Base-by-base conservation (phyloP, 441 rosid species). In the Erysimum pusillum region DNA sequence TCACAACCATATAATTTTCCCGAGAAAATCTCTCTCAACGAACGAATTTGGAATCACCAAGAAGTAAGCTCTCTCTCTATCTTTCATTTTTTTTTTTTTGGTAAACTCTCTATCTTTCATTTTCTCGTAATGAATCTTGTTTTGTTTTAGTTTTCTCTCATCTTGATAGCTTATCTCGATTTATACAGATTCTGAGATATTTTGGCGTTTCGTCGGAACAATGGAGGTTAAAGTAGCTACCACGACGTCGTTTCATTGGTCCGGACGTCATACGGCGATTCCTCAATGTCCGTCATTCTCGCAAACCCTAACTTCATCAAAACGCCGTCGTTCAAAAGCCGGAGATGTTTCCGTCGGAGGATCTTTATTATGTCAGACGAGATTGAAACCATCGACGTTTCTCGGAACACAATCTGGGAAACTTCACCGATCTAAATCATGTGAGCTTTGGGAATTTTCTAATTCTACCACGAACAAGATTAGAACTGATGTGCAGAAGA, bases 211-310 rank as follows among this genome's bases (percentile, higher is more conserved):
- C 51, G 7, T 25, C 0, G 4, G 11, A 63, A 70, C 64, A 63
- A 90, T 90, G 97, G 97, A 81, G 67, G 84, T 88, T 65, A 88
- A 86, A 73, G 89, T 80, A 61, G 90, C 84, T 1, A 71, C 85
- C 17, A 69, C 85, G 36, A 71, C 81, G 48, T 76, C 83, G 71
- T 82, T 89, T 41, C 95, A 86, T n/a, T 88, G 93, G 93, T 83
- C 91, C 51, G 75, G 66, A 38, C 78, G 67, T 11, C 91, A 86
- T 54, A 78, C 85, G n/a, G 51, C 80, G 31, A 15, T 85, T 28
- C 87, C 88, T 31, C 92, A 82, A 7, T 76, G 84, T 45, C 81
- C 91, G 8, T 84, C 90, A 0, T 80, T 85, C 15, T 89, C 92
- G 2, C 91, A 85, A 79, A 59, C 92, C 61, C 73, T 89, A 53